These are phyloP conservation scores for Urostyla sp. DNA, from an alignment of 73 alveolate genomes.

Conservation along the genomic window DNA sequence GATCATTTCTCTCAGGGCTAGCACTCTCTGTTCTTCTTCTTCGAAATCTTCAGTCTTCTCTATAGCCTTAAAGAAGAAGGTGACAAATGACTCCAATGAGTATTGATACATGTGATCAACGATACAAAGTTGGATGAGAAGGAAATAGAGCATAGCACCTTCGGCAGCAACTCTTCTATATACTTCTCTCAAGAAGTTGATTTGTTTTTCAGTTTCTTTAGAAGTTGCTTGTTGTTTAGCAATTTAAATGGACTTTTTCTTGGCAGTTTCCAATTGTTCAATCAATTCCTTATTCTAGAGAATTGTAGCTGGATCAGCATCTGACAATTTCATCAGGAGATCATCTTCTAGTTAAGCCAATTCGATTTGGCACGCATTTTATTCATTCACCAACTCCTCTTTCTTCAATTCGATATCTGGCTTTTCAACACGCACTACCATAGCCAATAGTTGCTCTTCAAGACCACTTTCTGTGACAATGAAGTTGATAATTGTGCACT, in stretches of 20 bases:
- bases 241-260: slow-evolving; percentile 96
- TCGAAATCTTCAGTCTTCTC: slow-evolving; percentile 97
- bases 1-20: slow-evolving; percentile 93
- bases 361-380: slow-evolving; percentile 97
- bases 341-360: slow-evolving; percentile 97
- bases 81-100: slow-evolving; percentile 97
- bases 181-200: slow-evolving; percentile 97
- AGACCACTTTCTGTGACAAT: slow-evolving; percentile 99
- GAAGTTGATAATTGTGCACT: slow-evolving; percentile 99
- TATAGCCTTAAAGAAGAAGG: slow-evolving; percentile 99
- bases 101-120: slow-evolving; percentile 99
- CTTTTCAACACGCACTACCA: slow-evolving; percentile 98
- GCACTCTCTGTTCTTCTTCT: slow-evolving; percentile 91
- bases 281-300: slow-evolving; percentile 96
- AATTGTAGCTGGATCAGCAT: slow-evolving; percentile 99
- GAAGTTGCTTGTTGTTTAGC: slow-evolving; percentile 89
- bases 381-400: slow-evolving; percentile 97
- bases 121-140: slow-evolving; percentile 96
- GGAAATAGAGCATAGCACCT: slow-evolving; percentile 99
- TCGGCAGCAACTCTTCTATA: slow-evolving; percentile 99
- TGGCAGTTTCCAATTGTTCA: slow-evolving; percentile 96
- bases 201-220: slow-evolving; percentile 97
- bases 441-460: slow-evolving; percentile 98
- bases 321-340: slow-evolving; percentile 94
- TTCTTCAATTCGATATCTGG: slow-evolving; percentile 98